Conservation (phyloP, 768 basidiomycete genomes). For the Calocybe indica region DNA sequence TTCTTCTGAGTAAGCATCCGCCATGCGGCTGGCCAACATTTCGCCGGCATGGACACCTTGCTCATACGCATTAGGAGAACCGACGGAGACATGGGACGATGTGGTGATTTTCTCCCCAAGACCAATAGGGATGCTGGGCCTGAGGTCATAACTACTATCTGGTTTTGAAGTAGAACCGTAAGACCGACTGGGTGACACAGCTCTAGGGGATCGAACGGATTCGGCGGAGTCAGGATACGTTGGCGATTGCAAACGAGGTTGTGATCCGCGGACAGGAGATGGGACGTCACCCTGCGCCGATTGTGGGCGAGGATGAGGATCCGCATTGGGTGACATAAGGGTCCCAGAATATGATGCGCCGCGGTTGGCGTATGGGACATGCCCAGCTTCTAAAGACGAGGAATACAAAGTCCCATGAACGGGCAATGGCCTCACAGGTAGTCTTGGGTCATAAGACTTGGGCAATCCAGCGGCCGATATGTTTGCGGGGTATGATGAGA, state of each 20-base stretch:
- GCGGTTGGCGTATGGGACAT: slow-evolving; percentile 21
- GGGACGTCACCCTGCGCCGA: slow-evolving; percentile 53
- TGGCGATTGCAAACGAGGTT: slow-evolving; percentile 30
- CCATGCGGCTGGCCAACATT: slow-evolving; percentile 15
- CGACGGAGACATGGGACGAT: slow-evolving; percentile 41
- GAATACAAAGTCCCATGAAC: slow-evolving; percentile 32
- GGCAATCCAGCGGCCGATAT: slow-evolving; percentile 26
- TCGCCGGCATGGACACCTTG: slow-evolving; percentile 18
- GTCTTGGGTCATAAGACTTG: slow-evolving; percentile 38
- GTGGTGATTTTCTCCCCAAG: slow-evolving; percentile 24
- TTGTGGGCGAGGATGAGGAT: slow-evolving; percentile 57
- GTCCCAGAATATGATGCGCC: slow-evolving; percentile 11
- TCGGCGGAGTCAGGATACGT: slow-evolving; percentile 33
- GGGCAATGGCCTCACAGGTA: slow-evolving; percentile 31
- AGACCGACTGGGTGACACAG: slow-evolving; percentile 29
- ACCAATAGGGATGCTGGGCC: slow-evolving; percentile 29
- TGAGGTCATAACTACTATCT: slow-evolving; percentile 24
- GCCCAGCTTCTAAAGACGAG: slow-evolving; percentile 23
- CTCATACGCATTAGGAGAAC: slow-evolving; percentile 39
- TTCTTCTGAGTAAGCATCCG: slow-evolving; percentile 21
- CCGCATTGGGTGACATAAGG: slow-evolving; percentile 40
- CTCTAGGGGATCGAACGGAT: slow-evolving; percentile 31
- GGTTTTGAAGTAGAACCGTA: slow-evolving; percentile 24
- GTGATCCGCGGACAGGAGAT: slow-evolving; percentile 29
- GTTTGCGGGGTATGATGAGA: slow-evolving; percentile 11